Evolutionary conservation across 2,329 filamentous ascomycete genomes (phyloP).

Genomic region (Rachicladosporium sp.): DNA sequence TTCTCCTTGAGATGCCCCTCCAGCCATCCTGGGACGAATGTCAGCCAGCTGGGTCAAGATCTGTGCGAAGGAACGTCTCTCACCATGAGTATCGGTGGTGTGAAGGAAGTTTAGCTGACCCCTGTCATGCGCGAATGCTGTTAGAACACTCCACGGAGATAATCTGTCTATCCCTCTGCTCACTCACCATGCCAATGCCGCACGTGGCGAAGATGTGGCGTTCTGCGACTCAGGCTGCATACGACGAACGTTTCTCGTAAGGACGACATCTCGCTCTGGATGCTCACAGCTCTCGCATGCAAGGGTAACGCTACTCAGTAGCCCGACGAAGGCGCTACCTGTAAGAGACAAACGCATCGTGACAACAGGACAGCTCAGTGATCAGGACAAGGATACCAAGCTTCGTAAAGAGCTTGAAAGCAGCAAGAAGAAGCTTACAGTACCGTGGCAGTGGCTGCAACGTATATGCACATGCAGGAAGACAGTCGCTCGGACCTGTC

Average conservation of each 20-base stretch:
- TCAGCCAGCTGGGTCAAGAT: not conserved
- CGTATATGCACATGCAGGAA: not conserved
- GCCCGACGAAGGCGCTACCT: slow-evolving; percentile 10
- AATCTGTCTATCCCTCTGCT: too few relatives aligned
- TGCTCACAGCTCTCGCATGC: slow-evolving; percentile 30
- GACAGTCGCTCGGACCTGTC: not conserved
- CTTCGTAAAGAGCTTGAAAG: not conserved
- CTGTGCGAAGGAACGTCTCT: not conserved
- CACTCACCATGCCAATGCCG: slow-evolving; percentile 39
- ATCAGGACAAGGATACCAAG: not conserved
- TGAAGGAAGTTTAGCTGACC: slow-evolving; percentile 56
- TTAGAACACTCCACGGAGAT: too few relatives aligned
- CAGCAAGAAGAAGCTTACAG: not conserved
- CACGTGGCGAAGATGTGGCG: slow-evolving; percentile 24
- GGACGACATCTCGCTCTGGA: slow-evolving; percentile 27
- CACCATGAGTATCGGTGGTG: slow-evolving; percentile 50
- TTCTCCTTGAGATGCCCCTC: slow-evolving; percentile 40
- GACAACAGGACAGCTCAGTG: not conserved
- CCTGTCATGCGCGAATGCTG: not conserved
- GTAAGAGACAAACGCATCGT: not conserved
- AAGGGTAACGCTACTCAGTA: slow-evolving; percentile 3
- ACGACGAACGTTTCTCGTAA: slow-evolving; percentile 29
- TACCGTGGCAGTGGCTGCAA: not conserved
- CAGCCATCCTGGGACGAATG: slow-evolving; percentile 3
- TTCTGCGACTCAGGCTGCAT: slow-evolving; percentile 35